These are phyloP conservation scores for Tritrichomonas foetus DNA, from an alignment of 208 protist species.

Conservation along the genomic window DNA sequence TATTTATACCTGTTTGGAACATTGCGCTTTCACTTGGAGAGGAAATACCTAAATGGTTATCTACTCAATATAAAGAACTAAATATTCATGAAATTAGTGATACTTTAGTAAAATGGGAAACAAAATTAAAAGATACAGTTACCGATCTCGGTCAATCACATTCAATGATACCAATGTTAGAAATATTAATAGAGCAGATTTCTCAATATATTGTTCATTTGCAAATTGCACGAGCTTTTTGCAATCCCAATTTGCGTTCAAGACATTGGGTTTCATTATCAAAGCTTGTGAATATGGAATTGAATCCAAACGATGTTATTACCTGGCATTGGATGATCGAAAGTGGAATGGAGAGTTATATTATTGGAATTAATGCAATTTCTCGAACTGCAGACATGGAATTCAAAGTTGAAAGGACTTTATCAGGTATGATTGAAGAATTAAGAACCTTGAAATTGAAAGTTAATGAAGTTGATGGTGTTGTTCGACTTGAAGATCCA, in stretches of 20 bases:
- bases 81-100: background rate
- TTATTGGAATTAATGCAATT: background rate
- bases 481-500: background rate
- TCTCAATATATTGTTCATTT: background rate
- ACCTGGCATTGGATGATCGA: slow-evolving; percentile 9
- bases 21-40: background rate
- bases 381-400: background rate
- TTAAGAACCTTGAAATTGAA: background rate
- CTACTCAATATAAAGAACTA: background rate
- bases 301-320: background rate
- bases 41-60: background rate
- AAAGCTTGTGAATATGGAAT: background rate
- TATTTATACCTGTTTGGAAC: background rate
- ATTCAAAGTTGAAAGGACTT: background rate
- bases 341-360: background rate
- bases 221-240: background rate
- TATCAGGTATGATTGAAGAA: background rate
- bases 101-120: slow-evolving; percentile 2
- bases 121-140: background rate
- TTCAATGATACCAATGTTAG: background rate
- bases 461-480: background rate
- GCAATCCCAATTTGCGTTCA: background rate
- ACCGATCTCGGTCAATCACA: background rate
- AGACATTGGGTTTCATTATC: background rate
- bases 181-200: background rate